These are phyloP conservation scores for Trichoderma hamatum DNA, from an alignment of 2,329 filamentous ascomycete species.

Conservation along the genomic window DNA sequence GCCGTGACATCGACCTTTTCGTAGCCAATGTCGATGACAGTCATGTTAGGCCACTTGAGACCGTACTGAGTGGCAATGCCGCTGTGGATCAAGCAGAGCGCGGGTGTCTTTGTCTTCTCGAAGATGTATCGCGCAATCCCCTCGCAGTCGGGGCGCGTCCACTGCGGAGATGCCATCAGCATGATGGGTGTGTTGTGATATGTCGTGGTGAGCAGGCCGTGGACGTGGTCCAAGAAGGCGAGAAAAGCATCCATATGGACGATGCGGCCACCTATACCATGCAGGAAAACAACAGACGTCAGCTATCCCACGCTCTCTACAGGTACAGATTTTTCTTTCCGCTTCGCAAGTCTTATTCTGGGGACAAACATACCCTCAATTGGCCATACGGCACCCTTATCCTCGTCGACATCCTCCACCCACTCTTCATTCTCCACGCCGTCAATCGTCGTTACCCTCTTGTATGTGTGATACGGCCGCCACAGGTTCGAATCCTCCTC, in stretches of 20 bases:
- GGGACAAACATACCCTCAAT: conserved; percentile 58
- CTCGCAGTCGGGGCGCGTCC: conserved; percentile 87
- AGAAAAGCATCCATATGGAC: conserved; percentile 92
- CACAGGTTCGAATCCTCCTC: conserved; percentile 74
- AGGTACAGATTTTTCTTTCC: not conserved
- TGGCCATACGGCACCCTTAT: conserved; percentile 88
- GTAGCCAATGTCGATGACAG: conserved; percentile 87
- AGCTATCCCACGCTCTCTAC: not conserved
- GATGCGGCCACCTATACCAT: conserved; percentile 71
- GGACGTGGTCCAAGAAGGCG: conserved; percentile 88
- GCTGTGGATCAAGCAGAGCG: conserved; percentile 86
- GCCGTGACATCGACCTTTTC: conserved; percentile 93
- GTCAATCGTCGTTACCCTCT: conserved; percentile 57
- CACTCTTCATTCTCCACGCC: conserved; percentile 65
- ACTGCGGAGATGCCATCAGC: conserved; percentile 85
- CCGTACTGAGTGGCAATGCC: conserved; percentile 87
- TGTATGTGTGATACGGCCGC: conserved; percentile 76
- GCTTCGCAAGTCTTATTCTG: not conserved
- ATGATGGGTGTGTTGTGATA: conserved; percentile 97
- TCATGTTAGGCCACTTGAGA: conserved; percentile 72
- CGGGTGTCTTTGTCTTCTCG: conserved; percentile 94
- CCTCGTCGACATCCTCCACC: conserved; percentile 85
- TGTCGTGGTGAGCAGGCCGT: conserved; percentile 83
- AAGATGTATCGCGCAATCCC: conserved; percentile 92
- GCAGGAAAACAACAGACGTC: not conserved